Evolutionary conservation across 2,329 filamentous ascomycete genomes (phyloP), one percentile per base, ranked within the genome.

Genomic region (Aspergillus nomiae): DNA sequence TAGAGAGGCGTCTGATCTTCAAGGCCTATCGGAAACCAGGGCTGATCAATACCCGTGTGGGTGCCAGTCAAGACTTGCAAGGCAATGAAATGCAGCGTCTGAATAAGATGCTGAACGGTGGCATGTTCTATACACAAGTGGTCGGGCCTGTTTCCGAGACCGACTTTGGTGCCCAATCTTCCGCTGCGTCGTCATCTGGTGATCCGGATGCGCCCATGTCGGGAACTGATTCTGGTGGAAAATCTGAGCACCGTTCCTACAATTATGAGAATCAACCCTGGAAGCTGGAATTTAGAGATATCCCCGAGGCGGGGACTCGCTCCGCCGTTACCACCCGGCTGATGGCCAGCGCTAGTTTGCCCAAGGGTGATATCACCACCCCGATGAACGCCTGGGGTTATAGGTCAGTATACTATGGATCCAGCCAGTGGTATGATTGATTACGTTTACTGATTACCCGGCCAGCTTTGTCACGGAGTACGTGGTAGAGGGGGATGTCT

Each of bases 1-100:
- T 83, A 56, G 84, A 88, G 73, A 83, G 86, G 62, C 82, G 84
- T 72, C 76, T 88, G 67, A 74, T 89, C 69, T 89, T 87, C 81
- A 85, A 83, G 68, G 85, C 86, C 62, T 77, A 77, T 68, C 79
- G 81, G 69, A 80, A 84, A 73, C 79, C 75, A 60, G 80, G 79
- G 7, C 67, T 77, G 56, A 70, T 76, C 65, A 78, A 74, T 61
- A 72, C 76, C 55, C 76, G 75, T 24, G 72, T 74, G n/a, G 79
- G 80, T 38, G 79, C 77, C 46, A 80, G 75, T 69, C 81, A 83
- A 68, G 80, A 81, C 59, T 70, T 81, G 41, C 77, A 79, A 58
- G 76, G 78, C 46, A 69, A 73, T 55, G 80, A 83, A 46, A 65
- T 81, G 54, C 80, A 83, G 69, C 77, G 76, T 41, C 65, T 82